Conservation (phyloP, 768 basidiomycete genomes). For the Tephrocybe sp. region DNA sequence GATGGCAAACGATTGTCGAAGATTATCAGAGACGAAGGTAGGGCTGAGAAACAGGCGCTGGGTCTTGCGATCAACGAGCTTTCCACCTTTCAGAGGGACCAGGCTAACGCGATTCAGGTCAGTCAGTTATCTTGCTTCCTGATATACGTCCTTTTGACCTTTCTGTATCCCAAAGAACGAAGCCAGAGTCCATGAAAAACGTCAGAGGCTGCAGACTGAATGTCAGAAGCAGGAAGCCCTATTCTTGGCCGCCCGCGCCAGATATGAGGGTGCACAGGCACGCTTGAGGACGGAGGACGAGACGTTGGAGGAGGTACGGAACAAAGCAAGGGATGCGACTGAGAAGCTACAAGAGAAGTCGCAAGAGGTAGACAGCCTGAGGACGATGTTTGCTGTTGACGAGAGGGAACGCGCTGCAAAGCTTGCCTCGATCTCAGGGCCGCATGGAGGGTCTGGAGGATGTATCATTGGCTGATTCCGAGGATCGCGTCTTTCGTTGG, state of each 20-base stretch:
- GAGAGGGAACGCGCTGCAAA: constrained; percentile 64
- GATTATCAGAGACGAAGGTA: constrained; percentile 68
- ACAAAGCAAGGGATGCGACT: constrained; percentile 56
- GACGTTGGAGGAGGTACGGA: constrained; percentile 45
- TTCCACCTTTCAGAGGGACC: constrained; percentile 64
- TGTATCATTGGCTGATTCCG: constrained; percentile 12
- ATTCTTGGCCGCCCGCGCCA: constrained; percentile 59
- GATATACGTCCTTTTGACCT: background rate
- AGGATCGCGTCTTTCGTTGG: background rate
- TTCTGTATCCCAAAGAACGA: constrained; percentile 47
- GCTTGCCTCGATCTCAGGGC: constrained; percentile 38
- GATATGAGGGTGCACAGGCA: constrained; percentile 50
- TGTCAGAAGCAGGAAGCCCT: constrained; percentile 64
- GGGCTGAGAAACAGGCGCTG: constrained; percentile 63
- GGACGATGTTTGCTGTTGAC: constrained; percentile 64
- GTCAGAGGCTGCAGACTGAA: constrained; percentile 49
- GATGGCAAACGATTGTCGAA: constrained; percentile 62
- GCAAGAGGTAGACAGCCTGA: constrained; percentile 67
- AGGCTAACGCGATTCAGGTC: constrained; percentile 62
- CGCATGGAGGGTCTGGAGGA: constrained; percentile 8
- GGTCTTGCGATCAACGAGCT: constrained; percentile 62
- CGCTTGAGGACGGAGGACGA: constrained; percentile 46
- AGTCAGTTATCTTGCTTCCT: constrained; percentile 4
- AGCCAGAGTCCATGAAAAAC: constrained; percentile 47
- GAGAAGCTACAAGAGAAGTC: constrained; percentile 66